phyloP scores from a whole-genome alignment of 768 basidiomycete genomes.

The Mycena olivaceomarginata region DNA sequence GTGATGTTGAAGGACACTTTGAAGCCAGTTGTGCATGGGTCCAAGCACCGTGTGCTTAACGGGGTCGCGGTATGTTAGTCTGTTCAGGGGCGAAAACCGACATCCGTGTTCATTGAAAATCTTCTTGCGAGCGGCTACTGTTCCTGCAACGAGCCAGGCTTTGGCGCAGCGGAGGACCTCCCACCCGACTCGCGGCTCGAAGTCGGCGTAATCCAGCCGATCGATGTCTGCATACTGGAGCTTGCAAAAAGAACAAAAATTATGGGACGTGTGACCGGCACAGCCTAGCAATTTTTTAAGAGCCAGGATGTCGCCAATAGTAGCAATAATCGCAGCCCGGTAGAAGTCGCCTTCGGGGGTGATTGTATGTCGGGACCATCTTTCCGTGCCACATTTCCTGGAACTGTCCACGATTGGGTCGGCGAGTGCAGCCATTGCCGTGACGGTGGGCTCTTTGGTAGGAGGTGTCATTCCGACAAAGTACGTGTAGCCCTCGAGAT shows the following conservation, averaged over 20 bases:
- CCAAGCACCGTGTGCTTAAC: conserved; percentile 40
- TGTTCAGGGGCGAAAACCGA: conserved; percentile 38
- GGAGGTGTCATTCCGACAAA: conserved; percentile 44
- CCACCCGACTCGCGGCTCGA: conserved; percentile 15
- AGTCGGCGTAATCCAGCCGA: conserved; percentile 37
- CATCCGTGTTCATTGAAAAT: conserved; percentile 28
- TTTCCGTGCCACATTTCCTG: conserved; percentile 34
- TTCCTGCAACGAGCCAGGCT: conserved; percentile 38
- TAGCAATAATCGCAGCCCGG: conserved; percentile 32
- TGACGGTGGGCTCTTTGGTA: conserved; percentile 19
- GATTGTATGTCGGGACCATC: conserved; percentile 27
- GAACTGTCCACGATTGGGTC: conserved; percentile 27
- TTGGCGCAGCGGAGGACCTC: conserved; percentile 33
- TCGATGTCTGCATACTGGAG: conserved; percentile 25
- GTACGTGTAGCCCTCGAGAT: conserved; percentile 41
- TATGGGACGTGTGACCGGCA: conserved; percentile 22
- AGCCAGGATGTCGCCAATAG: conserved; percentile 42
- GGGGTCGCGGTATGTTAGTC: conserved; percentile 42
- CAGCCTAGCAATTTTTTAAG: conserved; percentile 41
- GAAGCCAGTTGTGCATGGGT: conserved; percentile 43
- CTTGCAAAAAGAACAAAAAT: conserved; percentile 47
- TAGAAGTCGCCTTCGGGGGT: conserved; percentile 40
- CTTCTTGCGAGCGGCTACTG: conserved; percentile 15
- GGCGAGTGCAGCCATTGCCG: conserved; percentile 11
- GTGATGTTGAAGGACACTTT: conserved; percentile 41